Conservation (phyloP, 768 basidiomycete genomes). For the Naematelia encephala region DNA sequence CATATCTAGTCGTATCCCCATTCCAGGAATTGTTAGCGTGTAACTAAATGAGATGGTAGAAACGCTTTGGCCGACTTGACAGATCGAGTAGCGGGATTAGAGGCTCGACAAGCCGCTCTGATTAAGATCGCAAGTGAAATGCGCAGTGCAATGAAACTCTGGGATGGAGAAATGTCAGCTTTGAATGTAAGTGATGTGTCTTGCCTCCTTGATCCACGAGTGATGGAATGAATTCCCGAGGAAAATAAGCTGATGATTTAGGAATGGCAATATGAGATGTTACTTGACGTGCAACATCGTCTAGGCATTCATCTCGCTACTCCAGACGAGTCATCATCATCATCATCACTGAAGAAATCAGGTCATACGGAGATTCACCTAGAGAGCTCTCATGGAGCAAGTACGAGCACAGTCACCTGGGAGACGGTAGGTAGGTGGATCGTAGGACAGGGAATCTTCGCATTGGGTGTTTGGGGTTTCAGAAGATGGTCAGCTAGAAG, state of each 20-base stretch:
- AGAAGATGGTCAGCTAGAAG: not conserved
- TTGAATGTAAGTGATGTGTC: constrained; percentile 16
- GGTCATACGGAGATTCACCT: too few species aligned
- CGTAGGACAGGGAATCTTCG: not conserved
- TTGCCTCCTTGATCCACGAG: too few species aligned
- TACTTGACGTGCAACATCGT: constrained; percentile 28
- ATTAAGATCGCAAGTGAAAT: constrained; percentile 24
- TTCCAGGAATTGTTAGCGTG: too few species aligned
- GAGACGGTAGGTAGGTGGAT: not conserved
- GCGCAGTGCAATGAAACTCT: constrained; percentile 21
- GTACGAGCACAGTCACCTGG: not conserved
- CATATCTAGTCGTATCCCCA: too few species aligned
- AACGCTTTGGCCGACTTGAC: constrained; percentile 15
- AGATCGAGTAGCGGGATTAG: constrained; percentile 23
- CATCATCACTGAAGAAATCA: too few species aligned
- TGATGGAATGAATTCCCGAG: too few species aligned
- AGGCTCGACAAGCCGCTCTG: constrained; percentile 22
- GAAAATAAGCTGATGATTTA: constrained; percentile 10
- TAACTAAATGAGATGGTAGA: constrained; percentile 5
- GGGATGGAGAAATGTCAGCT: constrained; percentile 28
- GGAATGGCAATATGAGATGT: constrained; percentile 35
- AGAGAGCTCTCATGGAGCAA: too few species aligned
- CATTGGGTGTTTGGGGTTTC: not conserved
- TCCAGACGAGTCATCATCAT: not conserved
- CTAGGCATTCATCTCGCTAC: constrained; percentile 1